These are phyloP conservation scores for Tolypocladium capitatum DNA, from an alignment of 2,329 filamentous ascomycete species.

Conservation along the genomic window DNA sequence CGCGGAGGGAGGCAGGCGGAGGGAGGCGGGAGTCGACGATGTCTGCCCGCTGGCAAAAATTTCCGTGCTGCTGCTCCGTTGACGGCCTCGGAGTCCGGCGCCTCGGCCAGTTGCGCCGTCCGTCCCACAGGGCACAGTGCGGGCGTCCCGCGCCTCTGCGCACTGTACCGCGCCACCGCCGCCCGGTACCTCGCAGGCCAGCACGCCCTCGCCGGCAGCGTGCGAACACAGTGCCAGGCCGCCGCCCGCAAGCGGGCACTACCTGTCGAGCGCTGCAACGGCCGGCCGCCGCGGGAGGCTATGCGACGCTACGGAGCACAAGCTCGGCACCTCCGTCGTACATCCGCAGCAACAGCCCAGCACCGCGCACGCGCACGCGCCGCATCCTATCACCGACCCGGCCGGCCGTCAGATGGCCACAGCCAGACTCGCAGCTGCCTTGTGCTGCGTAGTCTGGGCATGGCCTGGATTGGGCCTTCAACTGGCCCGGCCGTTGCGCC, in stretches of 20 bases:
- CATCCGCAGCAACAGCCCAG: not conserved
- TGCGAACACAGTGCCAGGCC: not conserved
- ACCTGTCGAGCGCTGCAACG: too few relatives aligned
- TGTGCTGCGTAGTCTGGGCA: too few relatives aligned
- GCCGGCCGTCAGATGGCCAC: not conserved
- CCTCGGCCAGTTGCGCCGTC: not conserved
- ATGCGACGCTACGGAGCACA: too few relatives aligned
- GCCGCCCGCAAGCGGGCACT: too few relatives aligned
- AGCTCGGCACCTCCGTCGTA: too few relatives aligned
- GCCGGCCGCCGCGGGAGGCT: too few relatives aligned
- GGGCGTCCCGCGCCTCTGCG: not conserved
- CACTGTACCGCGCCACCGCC: not conserved
- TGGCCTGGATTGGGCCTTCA: not conserved
- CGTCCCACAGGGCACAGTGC: not conserved
- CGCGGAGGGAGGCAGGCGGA: not conserved
- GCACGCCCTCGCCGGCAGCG: not conserved
- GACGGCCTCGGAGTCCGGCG: constrained; percentile 23
- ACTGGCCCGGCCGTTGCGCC: not conserved
- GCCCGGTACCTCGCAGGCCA: too few relatives aligned
- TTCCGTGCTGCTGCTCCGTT: constrained; percentile 20
- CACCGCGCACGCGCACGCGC: not conserved
- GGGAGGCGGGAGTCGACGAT: constrained; percentile 6
- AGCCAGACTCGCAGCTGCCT: not conserved
- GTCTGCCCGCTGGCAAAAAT: constrained; percentile 15
- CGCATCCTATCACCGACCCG: not conserved